Base-by-base conservation (phyloP, 202 grass and related monocot genomes). In the Thinopyrum obtusiflorum region DNA sequence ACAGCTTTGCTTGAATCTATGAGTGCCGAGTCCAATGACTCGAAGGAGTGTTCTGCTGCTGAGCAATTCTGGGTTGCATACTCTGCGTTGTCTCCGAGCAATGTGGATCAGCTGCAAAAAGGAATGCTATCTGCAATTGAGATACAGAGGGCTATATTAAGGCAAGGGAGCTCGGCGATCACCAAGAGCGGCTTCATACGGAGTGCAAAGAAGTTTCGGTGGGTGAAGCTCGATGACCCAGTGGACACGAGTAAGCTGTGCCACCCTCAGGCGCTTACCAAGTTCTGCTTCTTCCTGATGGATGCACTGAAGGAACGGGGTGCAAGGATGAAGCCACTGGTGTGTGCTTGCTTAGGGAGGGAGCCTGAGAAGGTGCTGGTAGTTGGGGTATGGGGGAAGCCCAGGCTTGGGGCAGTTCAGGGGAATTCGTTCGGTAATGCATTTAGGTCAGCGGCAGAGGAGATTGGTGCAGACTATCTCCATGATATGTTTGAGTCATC, bases 401-500 rank as follows among this genome's bases (percentile, higher is more conserved):
- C 93, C 32, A 87, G 93, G 78, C 93, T 98, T 49, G 95, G 93
- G 26, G 91, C 95, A 60, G 78, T 92, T 63, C 88, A 95, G 59
- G 95, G 95, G 5, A 98, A 98, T 84, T 89, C 86, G 3, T 98
- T 98, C 49, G 95, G 95, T 36, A 84, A 92, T 8, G 88, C 89
- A 42, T 97, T 94, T 71, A 90, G 84, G 77, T 84, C 82, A 15
- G 91, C 91, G 4, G 95, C 93, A 15, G 83, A 82, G 31, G 93
- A 95, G 81, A 93, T 93, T 2, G 86, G 84, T 4, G 91, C 89
- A 4, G 95, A 94, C 42, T 92, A 79, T 89, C 91, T 89, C 79
- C 91, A 95, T 78, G 93, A 95, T 77, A 86, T 95, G 79, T 95
- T 98, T 88, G 95, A 98, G 76, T 93, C 93, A 68, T 98, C 95